These are phyloP conservation scores for Coniochaeta prunicola DNA, from an alignment of 2,329 filamentous ascomycete genomes.

Conservation along the genomic window DNA sequence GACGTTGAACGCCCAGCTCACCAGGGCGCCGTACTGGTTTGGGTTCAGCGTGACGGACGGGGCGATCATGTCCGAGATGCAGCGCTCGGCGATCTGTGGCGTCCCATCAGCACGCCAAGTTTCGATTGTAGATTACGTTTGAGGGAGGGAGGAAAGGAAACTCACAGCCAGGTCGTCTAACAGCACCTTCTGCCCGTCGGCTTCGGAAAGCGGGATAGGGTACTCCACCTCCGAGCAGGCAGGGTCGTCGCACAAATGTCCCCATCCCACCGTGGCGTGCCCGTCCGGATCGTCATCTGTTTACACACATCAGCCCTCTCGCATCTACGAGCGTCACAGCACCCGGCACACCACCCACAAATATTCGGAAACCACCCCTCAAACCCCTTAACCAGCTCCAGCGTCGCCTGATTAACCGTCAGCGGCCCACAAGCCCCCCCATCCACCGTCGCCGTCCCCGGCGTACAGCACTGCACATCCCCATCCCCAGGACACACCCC, in stretches of 20 bases:
- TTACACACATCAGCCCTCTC: neutral
- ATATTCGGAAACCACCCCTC: conserved; percentile 1
- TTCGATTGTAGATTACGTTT: neutral
- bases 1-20: conserved; percentile 44
- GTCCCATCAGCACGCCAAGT: neutral
- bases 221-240: conserved; percentile 38
- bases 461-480: neutral
- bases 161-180: conserved; percentile 24
- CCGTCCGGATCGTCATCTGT: conserved; percentile 33
- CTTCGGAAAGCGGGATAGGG: conserved; percentile 33
- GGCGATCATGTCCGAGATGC: conserved; percentile 27
- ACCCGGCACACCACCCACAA: neutral
- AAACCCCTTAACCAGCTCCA: conserved; percentile 1
- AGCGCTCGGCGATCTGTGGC: conserved; percentile 22
- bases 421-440: neutral
- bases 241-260: conserved; percentile 35
- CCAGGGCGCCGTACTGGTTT: conserved; percentile 45
- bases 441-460: neutral
- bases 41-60: conserved; percentile 31
- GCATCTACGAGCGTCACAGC: neutral
- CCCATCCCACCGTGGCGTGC: conserved; percentile 41
- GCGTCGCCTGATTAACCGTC: neutral
- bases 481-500: neutral
- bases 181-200: conserved; percentile 31
- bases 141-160: neutral